phyloP scores from a whole-genome alignment of 129 eudicot genomes.

The Flaveria robusta region DNA sequence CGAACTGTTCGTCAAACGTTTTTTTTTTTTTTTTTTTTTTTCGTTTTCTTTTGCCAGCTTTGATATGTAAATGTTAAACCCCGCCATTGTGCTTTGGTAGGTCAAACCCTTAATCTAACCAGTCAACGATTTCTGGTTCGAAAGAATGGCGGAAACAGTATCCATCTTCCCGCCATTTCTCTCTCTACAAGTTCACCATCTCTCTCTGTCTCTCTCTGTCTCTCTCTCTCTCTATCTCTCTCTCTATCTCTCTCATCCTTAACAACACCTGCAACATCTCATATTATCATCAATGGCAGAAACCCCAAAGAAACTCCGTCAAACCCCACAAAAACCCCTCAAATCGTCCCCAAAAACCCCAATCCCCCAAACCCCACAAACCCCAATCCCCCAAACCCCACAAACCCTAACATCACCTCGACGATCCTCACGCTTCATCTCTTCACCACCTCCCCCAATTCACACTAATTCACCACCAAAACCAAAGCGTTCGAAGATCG shows the following conservation, averaged over 20 bases:
- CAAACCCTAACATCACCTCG: slow-evolving; percentile 48
- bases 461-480: neutral
- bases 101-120: neutral
- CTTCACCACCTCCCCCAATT: slow-evolving; percentile 23
- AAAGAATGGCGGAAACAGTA: slow-evolving; percentile 36
- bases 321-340: slow-evolving; percentile 34
- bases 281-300: slow-evolving; percentile 62
- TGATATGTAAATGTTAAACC: too few species aligned
- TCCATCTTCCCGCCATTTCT: slow-evolving; percentile 44
- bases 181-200: neutral
- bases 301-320: slow-evolving; percentile 49
- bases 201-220: too few species aligned
- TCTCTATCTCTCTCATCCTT: slow-evolving; percentile 10
- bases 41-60: too few species aligned
- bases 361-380: slow-evolving; percentile 41
- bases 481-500: slow-evolving; percentile 7
- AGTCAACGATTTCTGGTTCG: slow-evolving; percentile 19
- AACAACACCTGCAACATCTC: too few species aligned
- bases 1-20: too few species aligned
- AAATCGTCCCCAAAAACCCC: slow-evolving; percentile 39
- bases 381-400: slow-evolving; percentile 50
- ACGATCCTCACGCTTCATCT: slow-evolving; percentile 56
- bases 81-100: neutral
- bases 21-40: too few species aligned
- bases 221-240: slow-evolving; percentile 20